These are phyloP conservation scores for Cochliopodium minus DNA, from an alignment of 208 protist genomes.

Conservation along the genomic window DNA sequence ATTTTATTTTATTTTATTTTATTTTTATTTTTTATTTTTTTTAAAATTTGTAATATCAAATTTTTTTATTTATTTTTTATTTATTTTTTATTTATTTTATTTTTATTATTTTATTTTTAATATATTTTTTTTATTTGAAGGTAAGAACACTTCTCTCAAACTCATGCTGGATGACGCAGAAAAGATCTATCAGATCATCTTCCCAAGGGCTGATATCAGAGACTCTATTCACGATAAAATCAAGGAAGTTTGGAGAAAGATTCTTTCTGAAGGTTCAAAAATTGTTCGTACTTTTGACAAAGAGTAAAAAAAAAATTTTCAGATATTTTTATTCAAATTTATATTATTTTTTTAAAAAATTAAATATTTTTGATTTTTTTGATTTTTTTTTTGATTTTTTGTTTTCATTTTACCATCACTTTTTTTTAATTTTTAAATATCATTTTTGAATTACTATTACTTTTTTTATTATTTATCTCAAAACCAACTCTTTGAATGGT, in stretches of 20 bases:
- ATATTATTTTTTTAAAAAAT: too few species aligned
- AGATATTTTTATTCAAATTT: too few species aligned
- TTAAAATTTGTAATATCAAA: not conserved
- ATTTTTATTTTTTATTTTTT: constrained; percentile 11
- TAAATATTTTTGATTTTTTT: constrained; percentile 1
- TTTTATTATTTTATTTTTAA: constrained; percentile 1
- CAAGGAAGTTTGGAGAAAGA: too few species aligned
- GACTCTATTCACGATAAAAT: too few species aligned
- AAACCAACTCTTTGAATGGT: not conserved
- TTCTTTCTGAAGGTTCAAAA: too few species aligned
- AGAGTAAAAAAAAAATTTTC: too few species aligned
- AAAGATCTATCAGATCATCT: too few species aligned
- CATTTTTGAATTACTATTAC: constrained; percentile 9
- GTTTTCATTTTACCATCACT: not conserved
- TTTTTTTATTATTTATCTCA: constrained; percentile 2
- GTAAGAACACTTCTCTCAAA: too few species aligned
- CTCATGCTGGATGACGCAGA: too few species aligned
- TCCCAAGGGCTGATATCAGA: too few species aligned
- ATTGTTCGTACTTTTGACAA: too few species aligned
- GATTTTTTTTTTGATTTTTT: constrained; percentile 1
- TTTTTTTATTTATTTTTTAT: constrained; percentile 8
- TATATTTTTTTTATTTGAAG: not conserved
- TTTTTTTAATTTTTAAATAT: not conserved
- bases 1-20: constrained; percentile 12
- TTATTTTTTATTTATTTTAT: constrained; percentile 3